Base-by-base conservation (phyloP, 495 filamentous ascomycete species). In the Parmelia sp. region DNA sequence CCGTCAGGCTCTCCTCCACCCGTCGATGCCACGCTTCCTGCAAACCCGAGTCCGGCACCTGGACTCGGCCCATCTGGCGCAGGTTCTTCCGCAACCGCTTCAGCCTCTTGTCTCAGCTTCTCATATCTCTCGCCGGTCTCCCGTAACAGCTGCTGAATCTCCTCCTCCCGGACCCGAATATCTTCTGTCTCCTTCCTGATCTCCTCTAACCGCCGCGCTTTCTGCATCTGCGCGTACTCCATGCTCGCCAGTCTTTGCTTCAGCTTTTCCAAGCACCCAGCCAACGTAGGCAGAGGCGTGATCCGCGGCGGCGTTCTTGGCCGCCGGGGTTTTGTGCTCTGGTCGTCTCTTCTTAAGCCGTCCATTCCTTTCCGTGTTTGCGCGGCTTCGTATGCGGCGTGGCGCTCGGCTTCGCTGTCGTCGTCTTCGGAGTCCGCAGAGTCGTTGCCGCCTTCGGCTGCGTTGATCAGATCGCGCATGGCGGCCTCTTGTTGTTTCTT, bases 361-460 rank as follows among this genome's bases (percentile, higher is more conserved):
- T 88, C 89, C 83, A 88, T 89, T 4, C 88, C 92, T 14, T 89
- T 89, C 42, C 86, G 82, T 40, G 90, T 90, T 75, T 98, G 94
- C 25, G 90, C 86, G 5, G 86, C 87, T 74, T 97, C 93, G 75
- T 93, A 98, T 25, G 91, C 94, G 12, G 87, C 89, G 55, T 81
- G 84, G 49, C 92, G 81, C 73, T 91, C 91, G 1, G 87, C 79
- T 66, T 96, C 91, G 5, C 87, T 90, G 66, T 91, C 89, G 68
- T 92, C 45, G 12, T 51, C 88, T 23, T 78, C 76, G 10, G 79
- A 83, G 27, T 79, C 78, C 60, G 66, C 69, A n/a, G 80, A 71
- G n/a, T 84, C 85, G 1, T 80, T 82, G 2, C 74, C 74, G 4
- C 72, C 76, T 70, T 96, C 90, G 4, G 93, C 93, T 42, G 90